Percentiles rank a stretch among this genome's conserved stretches.
Conservation (phyloP, 768 basidiomycete genomes). For the Lentinula edodes region DNA sequence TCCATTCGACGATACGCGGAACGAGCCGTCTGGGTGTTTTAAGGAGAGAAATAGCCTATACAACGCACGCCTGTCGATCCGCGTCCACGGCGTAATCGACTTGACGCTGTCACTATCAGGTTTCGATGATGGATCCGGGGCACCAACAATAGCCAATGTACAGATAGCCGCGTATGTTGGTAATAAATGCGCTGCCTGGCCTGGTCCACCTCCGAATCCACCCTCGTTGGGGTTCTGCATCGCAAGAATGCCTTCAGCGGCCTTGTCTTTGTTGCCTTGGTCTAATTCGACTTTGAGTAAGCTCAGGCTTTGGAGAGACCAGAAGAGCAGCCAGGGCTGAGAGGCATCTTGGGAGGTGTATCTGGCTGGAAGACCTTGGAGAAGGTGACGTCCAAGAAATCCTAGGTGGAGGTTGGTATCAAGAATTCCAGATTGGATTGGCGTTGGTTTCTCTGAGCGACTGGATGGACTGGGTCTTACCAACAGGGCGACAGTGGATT, state of each 20-base stretch:
- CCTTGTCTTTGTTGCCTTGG: constrained; percentile 73
- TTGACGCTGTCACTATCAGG: constrained; percentile 33
- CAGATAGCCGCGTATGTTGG: constrained; percentile 89
- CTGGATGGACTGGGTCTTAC: constrained; percentile 41
- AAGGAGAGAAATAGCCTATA: constrained; percentile 89
- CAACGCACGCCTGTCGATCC: constrained; percentile 71
- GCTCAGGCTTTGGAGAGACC: constrained; percentile 84
- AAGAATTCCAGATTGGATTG: constrained; percentile 22
- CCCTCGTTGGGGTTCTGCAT: constrained; percentile 78
- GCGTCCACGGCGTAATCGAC: constrained; percentile 76
- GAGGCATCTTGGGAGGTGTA: constrained; percentile 89
- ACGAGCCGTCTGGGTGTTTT: constrained; percentile 91
- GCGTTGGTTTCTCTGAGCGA: constrained; percentile 18
- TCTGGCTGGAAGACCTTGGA: constrained; percentile 74
- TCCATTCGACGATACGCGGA: constrained; percentile 78
- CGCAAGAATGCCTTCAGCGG: constrained; percentile 72
- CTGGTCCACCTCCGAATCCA: constrained; percentile 89
- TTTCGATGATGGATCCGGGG: constrained; percentile 14
- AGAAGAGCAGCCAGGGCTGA: constrained; percentile 93
- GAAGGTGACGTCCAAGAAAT: constrained; percentile 65
- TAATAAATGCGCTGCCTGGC: constrained; percentile 82
- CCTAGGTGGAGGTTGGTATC: constrained; percentile 66
- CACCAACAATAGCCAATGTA: constrained; percentile 75
- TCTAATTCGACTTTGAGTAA: constrained; percentile 74
- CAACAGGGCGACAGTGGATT: constrained; percentile 63